Base-by-base conservation (phyloP, 2,329 filamentous ascomycete genomes). In the Alternaria tenuissima region DNA sequence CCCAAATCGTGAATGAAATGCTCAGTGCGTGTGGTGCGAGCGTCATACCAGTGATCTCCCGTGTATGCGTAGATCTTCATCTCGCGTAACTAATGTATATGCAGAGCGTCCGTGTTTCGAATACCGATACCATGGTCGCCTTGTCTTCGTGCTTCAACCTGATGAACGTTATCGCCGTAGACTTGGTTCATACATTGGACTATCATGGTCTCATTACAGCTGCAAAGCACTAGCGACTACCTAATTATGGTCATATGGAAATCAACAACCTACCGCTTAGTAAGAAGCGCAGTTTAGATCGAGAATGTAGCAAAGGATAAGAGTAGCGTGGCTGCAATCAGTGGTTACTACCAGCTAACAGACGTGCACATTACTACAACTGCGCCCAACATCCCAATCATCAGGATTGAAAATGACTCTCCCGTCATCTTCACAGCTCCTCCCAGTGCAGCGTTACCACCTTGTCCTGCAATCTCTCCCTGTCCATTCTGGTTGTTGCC, bases 361-460 rank as follows among this genome's bases (percentile, higher is more conserved):
- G 62, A 65, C 36, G 62, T 65, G 30, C 56, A 57, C 46, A 65
- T 34, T 36, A 65, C 57, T 32, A 65, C 56, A 5, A 60, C 30
- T 2, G 32, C 59, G 8, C 62, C 62, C 42, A 65, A 24, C 62
- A 65, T 65, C 12, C 49, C 57, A 24, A 65, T 36, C 60, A 65
- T 65, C 22, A 57, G 53, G 20, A 65, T 28, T 12, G 62, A 65
- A n/a, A 63, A 44, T 3, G 57, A 57, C 14, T 48, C 57, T 16
- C 49, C 46, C 7, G 62, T 58, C 49, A 65, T 65, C 38, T 22
- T 62, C 28, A 61, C 56, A 11, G 62, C 62, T 24, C 39, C 62
- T 26, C 62, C 62, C 11, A 65, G 26, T 12, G 54, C 53, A 41
- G 41, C 49, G 22, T 54, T 39, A 26, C 48, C 46, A 8, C 43